A percentile compares a stretch with the other conserved stretches of the same genome.
These are phyloP conservation scores for Penicillium thymicola DNA, from an alignment of 2,329 filamentous ascomycete species.

Conservation along the genomic window DNA sequence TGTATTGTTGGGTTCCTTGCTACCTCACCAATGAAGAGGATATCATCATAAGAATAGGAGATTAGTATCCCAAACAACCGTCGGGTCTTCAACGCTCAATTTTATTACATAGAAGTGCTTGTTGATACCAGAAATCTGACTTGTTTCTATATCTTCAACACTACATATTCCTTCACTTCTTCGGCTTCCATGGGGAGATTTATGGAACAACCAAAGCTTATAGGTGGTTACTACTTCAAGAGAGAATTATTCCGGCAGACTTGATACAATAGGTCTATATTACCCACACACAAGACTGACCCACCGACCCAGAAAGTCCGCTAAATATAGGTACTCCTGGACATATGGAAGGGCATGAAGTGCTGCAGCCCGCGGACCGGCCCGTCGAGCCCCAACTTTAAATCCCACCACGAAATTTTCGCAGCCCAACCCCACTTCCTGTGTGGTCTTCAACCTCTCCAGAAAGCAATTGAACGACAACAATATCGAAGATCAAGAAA, in stretches of 20 bases:
- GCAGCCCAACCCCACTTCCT: slow-evolving; percentile 21
- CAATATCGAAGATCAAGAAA: not conserved
- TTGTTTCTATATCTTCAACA: not conserved
- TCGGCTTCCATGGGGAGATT: not conserved
- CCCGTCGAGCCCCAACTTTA: slow-evolving; percentile 35
- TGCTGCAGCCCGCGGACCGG: slow-evolving; percentile 24
- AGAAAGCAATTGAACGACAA: not conserved
- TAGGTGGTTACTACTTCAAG: too few species aligned
- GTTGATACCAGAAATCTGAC: not conserved
- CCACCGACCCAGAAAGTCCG: not conserved
- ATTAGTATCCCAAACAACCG: not conserved
- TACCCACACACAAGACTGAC: not conserved
- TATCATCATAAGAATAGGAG: not conserved
- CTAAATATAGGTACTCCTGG: not conserved
- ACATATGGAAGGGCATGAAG: not conserved
- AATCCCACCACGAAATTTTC: slow-evolving; percentile 30
- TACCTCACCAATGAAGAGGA: not conserved
- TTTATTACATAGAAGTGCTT: not conserved
- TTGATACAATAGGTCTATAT: not conserved
- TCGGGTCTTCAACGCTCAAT: not conserved
- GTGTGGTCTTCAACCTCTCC: slow-evolving; percentile 8
- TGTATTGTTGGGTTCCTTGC: not conserved
- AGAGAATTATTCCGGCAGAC: not conserved
- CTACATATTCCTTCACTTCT: not conserved
- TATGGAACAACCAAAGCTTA: not conserved